These are phyloP conservation scores for Amaranthus tricolor DNA, from an alignment of 179 eudicot species.

Conservation along the genomic window DNA sequence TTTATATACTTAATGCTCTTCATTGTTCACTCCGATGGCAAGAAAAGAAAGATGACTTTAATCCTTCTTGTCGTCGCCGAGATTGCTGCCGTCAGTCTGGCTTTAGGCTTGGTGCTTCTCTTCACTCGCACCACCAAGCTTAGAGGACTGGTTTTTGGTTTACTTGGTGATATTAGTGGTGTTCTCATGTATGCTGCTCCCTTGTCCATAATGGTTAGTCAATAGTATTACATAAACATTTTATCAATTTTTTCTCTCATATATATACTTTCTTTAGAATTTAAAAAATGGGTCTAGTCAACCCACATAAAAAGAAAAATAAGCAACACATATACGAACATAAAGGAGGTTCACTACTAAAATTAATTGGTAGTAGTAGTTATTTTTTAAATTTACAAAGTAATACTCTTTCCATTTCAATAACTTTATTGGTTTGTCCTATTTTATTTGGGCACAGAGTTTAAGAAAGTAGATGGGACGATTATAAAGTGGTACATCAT, in stretches of 20 bases:
- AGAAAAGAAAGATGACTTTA: conserved; percentile 37
- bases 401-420: too few relatives aligned
- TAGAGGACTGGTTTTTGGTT: conserved; percentile 58
- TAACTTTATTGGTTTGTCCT: too few relatives aligned
- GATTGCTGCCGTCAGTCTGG: conserved; percentile 28
- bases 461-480: too few relatives aligned
- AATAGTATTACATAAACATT: too few relatives aligned
- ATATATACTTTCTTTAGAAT: background rate
- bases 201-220: conserved; percentile 68
- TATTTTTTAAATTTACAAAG: too few relatives aligned
- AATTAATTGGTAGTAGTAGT: too few relatives aligned
- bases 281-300: too few relatives aligned
- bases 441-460: too few relatives aligned
- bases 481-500: too few relatives aligned
- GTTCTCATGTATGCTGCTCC: conserved; percentile 87
- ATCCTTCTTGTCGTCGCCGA: conserved; percentile 39
- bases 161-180: conserved; percentile 49
- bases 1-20: conserved; percentile 54
- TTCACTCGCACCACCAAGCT: conserved; percentile 39
- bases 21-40: conserved; percentile 35
- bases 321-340: too few relatives aligned
- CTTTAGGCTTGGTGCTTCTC: conserved; percentile 41
- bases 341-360: too few relatives aligned
- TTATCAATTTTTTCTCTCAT: background rate
- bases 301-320: too few relatives aligned